These are phyloP conservation scores for Narthecium ossifragum DNA, from an alignment of 106 monocot genomes.

Conservation along the genomic window DNA sequence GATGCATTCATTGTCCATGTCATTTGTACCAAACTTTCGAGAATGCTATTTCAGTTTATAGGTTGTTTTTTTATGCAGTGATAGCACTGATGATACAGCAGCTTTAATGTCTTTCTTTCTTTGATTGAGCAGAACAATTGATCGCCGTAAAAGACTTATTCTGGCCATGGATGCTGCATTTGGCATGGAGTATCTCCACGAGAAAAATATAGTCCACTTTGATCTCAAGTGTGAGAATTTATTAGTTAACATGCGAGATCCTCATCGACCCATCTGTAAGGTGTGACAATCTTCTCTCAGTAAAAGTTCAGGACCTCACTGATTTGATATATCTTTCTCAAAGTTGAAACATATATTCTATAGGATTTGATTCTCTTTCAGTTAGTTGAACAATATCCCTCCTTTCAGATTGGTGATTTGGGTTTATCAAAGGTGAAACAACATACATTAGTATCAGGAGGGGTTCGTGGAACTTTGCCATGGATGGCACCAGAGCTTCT, in stretches of 20 bases:
- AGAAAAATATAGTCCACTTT: constrained; percentile 95
- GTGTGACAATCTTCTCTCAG: constrained; percentile 18
- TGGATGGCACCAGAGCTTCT: constrained; percentile 99
- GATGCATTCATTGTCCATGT: neutral
- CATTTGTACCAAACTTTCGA: too few species aligned
- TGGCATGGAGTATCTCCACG: constrained; percentile 98
- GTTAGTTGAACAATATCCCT: neutral
- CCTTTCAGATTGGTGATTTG: constrained; percentile 82
- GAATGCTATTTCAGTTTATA: neutral
- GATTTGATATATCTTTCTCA: neutral
- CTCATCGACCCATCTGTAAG: constrained; percentile 93
- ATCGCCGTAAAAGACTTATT: constrained; percentile 89
- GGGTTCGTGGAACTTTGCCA: constrained; percentile 93
- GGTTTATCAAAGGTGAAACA: constrained; percentile 97
- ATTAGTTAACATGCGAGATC: constrained; percentile 93
- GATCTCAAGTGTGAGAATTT: constrained; percentile 97
- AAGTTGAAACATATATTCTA: neutral
- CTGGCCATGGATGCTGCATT: constrained; percentile 95
- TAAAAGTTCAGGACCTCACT: neutral
- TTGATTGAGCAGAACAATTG: constrained; percentile 69
- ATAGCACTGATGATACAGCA: neutral
- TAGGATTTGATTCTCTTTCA: neutral
- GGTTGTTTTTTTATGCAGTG: neutral
- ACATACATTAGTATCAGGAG: constrained; percentile 86
- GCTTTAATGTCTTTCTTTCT: neutral